phyloP scores from a whole-genome alignment of 2,329 filamentous ascomycete species.

The Colletotrichum cereale region DNA sequence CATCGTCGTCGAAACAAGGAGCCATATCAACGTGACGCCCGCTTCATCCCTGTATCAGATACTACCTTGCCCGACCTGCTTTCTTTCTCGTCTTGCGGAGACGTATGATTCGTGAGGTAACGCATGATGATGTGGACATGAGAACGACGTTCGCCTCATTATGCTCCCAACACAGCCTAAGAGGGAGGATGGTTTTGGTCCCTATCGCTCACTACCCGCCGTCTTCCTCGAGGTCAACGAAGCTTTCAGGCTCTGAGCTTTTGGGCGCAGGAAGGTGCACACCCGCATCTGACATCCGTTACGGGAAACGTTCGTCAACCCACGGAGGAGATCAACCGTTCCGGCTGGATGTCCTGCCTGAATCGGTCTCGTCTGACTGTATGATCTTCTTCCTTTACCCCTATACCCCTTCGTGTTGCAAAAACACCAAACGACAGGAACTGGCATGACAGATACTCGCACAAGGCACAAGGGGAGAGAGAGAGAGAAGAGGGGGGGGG shows the following conservation, averaged over 20 bases:
- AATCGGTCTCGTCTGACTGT: neutral
- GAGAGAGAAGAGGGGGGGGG: neutral
- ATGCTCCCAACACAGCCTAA: too few relatives aligned
- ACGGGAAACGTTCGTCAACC: neutral
- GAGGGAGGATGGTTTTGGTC: neutral
- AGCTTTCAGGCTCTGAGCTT: neutral
- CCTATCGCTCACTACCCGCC: neutral
- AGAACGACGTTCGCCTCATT: neutral
- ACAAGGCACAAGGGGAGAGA: neutral
- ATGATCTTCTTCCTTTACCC: neutral
- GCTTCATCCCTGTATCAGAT: neutral
- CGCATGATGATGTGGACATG: too few relatives aligned
- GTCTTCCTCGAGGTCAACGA: neutral
- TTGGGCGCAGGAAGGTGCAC: neutral
- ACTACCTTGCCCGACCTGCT: neutral
- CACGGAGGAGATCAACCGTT: too few relatives aligned
- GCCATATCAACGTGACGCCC: neutral
- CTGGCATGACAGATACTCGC: neutral
- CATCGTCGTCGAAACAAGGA: neutral
- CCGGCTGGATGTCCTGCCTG: neutral
- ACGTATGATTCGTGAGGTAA: neutral
- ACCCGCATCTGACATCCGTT: neutral
- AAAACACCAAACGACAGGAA: neutral
- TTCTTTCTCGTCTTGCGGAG: neutral
- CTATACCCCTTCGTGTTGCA: neutral